phyloP scores from a whole-genome alignment of 176 grass and related monocot species.

The Oryza glaberrima region DNA sequence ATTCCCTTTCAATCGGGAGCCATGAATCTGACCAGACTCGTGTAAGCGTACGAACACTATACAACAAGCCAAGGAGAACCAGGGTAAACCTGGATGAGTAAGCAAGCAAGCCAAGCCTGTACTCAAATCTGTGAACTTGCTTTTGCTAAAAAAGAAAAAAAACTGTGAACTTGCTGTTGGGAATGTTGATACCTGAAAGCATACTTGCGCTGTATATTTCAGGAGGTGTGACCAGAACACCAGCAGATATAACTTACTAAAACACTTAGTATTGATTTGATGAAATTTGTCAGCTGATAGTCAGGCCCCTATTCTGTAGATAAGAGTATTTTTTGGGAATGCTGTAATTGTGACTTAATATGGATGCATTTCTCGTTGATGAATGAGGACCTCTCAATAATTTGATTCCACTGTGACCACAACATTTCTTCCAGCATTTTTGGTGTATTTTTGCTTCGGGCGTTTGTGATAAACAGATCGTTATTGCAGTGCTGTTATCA shows the following conservation, averaged over 20 bases:
- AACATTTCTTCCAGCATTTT: background rate
- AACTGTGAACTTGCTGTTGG: background rate
- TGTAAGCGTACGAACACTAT: constrained; percentile 5
- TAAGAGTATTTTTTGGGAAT: background rate
- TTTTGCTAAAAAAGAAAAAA: background rate
- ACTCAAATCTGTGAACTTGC: background rate
- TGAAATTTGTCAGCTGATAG: constrained; percentile 13
- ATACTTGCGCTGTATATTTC: constrained; percentile 39
- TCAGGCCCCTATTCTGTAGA: constrained; percentile 27
- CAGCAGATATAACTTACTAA: constrained; percentile 5
- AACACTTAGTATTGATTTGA: constrained; percentile 13
- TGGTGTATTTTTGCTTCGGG: background rate
- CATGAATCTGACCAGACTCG: constrained; percentile 32
- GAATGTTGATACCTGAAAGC: constrained; percentile 13
- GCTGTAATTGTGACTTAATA: constrained; percentile 26
- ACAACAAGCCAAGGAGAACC: constrained; percentile 48
- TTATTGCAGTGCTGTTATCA: background rate
- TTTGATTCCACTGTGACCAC: background rate
- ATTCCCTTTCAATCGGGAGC: constrained; percentile 21
- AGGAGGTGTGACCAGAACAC: background rate
- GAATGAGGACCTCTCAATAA: constrained; percentile 11
- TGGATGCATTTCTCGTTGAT: constrained; percentile 26
- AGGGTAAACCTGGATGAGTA: constrained; percentile 41
- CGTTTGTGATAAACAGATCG: background rate
- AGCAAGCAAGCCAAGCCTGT: constrained; percentile 7